phyloP scores from a whole-genome alignment of 148 eudicot genomes.

The Chenopodium quinoa region DNA sequence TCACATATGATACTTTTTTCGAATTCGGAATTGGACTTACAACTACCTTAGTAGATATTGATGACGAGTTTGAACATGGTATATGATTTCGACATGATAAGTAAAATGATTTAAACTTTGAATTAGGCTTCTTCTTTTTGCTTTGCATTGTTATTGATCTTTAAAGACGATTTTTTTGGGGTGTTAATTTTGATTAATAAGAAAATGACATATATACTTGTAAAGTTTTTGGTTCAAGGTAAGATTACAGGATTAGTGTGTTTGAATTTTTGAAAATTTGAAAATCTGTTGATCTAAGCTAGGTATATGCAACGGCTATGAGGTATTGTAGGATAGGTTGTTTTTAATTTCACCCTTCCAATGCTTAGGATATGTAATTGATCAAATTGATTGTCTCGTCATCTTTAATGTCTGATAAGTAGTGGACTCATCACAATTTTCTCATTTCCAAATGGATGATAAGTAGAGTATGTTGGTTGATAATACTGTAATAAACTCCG shows the following conservation, averaged over 20 bases:
- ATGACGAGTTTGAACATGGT: slow-evolving; percentile 19
- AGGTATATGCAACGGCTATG: slow-evolving; percentile 22
- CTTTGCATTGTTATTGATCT: slow-evolving; percentile 21
- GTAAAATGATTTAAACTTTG: slow-evolving; percentile 20
- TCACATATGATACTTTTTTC: neutral
- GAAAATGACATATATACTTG: too few species aligned
- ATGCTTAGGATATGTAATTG: too few species aligned
- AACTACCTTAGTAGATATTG: slow-evolving; percentile 7
- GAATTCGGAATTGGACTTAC: slow-evolving; percentile 13
- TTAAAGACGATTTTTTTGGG: neutral
- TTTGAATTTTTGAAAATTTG: slow-evolving; percentile 12
- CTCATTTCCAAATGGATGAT: too few species aligned
- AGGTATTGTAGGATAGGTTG: slow-evolving; percentile 10
- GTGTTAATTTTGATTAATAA: neutral
- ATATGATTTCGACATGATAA: slow-evolving; percentile 21
- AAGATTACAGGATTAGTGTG: neutral
- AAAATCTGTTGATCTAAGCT: slow-evolving; percentile 19
- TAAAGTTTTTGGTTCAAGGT: neutral
- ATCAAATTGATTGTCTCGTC: too few species aligned
- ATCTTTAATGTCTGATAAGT: too few species aligned
- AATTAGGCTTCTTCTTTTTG: slow-evolving; percentile 19
- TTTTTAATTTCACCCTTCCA: neutral
- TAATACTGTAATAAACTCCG: too few species aligned
- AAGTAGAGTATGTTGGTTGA: too few species aligned
- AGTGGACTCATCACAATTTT: too few species aligned